Evolutionary conservation across 805 yeast species (phyloP), one percentile per base, ranked within the genome.

Genomic region (Metschnikowia colocasiae): DNA sequence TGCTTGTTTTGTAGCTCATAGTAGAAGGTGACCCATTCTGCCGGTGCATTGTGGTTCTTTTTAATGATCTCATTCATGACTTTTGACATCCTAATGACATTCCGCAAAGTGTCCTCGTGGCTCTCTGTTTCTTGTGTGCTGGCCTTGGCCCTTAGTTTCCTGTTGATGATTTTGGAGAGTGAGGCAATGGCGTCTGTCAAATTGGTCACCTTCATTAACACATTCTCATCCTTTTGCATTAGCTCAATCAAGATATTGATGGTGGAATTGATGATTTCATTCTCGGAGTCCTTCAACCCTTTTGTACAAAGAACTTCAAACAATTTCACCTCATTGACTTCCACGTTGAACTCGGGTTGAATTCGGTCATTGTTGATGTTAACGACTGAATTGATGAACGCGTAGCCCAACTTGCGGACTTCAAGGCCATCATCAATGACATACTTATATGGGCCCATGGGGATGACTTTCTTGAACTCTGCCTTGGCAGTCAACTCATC

Each of bases 371-470:
- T 56, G 38, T 61, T 64, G n/a, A 62, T 46, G 4, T 63, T 60
- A 10, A 68, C 60, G 3, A 85, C 61, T 7, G 87, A 75, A 60
- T 81, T 83, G 25, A 87, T 65, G 19, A 83, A 66, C 58, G 87
- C 95, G 61, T 83, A 85, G 6, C 86, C 73, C 32, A 85, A 76
- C 59, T 85, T 85, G 45, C 96, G 74, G 49, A 81, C 78, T 49
- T 82, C 88, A 33, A 86, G 69, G 0, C 90, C 94, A 54, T 83
- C 84, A 57, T 88, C 96, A 33, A 87, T 78, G 51, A 82, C 81
- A 60, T 87, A 91, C 59, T 86, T 87, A 71, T 85, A 87, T 0
- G 95, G 95, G 1, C 96, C 96, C 80, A 89, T 87, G 40, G 83
- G 85, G 29, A 88, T 82, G 16, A 75, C 69, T 46, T 82, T 82